Conservation (phyloP, 768 basidiomycete genomes). For the Mycena albidolilacea region DNA sequence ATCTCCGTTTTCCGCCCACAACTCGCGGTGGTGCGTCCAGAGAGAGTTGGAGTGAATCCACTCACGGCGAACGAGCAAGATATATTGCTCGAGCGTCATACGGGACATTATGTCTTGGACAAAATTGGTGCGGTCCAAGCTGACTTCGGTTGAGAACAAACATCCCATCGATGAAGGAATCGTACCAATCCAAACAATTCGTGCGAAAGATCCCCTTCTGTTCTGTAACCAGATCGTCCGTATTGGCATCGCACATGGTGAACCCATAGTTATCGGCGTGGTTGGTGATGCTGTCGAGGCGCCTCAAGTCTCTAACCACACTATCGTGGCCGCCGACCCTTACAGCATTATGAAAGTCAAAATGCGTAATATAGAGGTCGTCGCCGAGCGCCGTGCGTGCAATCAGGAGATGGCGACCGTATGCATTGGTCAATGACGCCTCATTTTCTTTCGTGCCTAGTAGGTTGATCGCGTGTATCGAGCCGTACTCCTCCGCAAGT, state of each 20-base stretch:
- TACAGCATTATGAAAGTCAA: constrained; percentile 94
- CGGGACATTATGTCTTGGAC: constrained; percentile 95
- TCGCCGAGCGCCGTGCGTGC: constrained; percentile 76
- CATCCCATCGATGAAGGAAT: neutral
- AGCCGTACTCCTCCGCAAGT: constrained; percentile 88
- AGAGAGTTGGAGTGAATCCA: constrained; percentile 79
- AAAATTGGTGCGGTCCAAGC: constrained; percentile 97
- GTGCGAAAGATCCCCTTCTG: constrained; percentile 95
- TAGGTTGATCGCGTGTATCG: constrained; percentile 91
- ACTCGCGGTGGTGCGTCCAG: constrained; percentile 91
- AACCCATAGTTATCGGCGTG: constrained; percentile 89
- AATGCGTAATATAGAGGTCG: constrained; percentile 85
- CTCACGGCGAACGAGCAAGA: constrained; percentile 82
- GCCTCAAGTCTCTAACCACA: constrained; percentile 80
- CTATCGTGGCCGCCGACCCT: constrained; percentile 89
- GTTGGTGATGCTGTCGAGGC: constrained; percentile 69
- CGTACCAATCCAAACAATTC: constrained; percentile 95
- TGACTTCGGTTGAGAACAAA: constrained; percentile 48
- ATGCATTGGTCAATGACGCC: constrained; percentile 84
- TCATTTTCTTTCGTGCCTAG: constrained; percentile 96
- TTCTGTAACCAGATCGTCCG: constrained; percentile 83
- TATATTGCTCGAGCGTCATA: constrained; percentile 85
- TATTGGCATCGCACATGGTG: constrained; percentile 79
- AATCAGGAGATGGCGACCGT: constrained; percentile 83
- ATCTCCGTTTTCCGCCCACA: constrained; percentile 99